A percentile compares a stretch with the other conserved stretches of the same genome.
These are phyloP conservation scores for Metarhizium sp. DNA, from an alignment of 2,329 filamentous ascomycete genomes.

Conservation along the genomic window DNA sequence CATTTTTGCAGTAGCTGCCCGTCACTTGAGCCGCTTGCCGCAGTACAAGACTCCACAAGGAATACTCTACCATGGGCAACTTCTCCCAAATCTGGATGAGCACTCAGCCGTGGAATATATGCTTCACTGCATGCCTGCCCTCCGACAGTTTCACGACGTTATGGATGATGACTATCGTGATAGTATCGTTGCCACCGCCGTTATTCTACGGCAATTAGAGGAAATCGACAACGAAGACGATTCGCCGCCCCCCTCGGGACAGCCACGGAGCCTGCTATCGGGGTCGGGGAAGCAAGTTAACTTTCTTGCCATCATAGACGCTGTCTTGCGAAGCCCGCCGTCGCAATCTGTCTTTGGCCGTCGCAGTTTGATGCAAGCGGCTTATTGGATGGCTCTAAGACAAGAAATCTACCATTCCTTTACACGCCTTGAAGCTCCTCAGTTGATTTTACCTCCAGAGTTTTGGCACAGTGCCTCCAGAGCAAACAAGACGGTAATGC, in stretches of 20 bases:
- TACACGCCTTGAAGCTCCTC: conserved; percentile 26
- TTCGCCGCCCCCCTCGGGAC: background rate
- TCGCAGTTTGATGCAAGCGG: conserved; percentile 26
- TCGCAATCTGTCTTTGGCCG: conserved; percentile 26
- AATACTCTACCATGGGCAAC: conserved; percentile 27
- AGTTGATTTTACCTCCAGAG: conserved; percentile 24
- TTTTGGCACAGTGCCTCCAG: conserved; percentile 24
- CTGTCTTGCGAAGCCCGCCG: conserved; percentile 26
- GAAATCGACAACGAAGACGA: conserved; percentile 31
- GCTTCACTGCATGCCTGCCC: conserved; percentile 28
- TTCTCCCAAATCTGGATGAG: conserved; percentile 23
- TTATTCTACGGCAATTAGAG: conserved; percentile 30
- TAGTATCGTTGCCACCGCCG: conserved; percentile 30
- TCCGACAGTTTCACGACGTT: conserved; percentile 26
- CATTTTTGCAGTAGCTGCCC: conserved; percentile 30
- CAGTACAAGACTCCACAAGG: conserved; percentile 26
- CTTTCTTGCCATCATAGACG: conserved; percentile 31
- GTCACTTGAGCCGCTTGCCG: conserved; percentile 27
- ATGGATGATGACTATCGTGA: conserved; percentile 29
- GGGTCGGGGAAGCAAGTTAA: conserved; percentile 19
- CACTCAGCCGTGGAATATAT: conserved; percentile 32
- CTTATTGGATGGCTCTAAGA: conserved; percentile 31
- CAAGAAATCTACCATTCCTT: conserved; percentile 33
- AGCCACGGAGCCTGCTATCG: background rate
- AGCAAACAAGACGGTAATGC: conserved; percentile 30